A percentile compares a stretch with the other conserved stretches of the same genome.
phyloP scores from a whole-genome alignment of 1,284 basidiomycete species.

The Schizopora paradoxa region DNA sequence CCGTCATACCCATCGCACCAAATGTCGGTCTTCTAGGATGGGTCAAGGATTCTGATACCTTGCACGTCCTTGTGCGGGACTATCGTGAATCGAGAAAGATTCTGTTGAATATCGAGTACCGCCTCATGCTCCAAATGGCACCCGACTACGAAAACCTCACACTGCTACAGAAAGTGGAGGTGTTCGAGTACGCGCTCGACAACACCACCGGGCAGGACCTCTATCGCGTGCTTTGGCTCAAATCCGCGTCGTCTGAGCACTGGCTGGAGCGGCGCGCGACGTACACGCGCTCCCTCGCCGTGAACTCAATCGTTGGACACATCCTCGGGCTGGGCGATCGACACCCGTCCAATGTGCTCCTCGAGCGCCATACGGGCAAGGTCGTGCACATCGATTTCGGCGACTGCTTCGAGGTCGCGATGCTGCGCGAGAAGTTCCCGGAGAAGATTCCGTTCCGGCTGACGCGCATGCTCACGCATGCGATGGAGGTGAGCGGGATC shows the following conservation, averaged over 20 bases:
- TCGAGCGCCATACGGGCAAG: constrained; percentile 91
- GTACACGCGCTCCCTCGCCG: constrained; percentile 92
- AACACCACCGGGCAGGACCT: constrained; percentile 99
- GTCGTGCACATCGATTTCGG: constrained; percentile 98
- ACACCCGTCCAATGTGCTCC: constrained; percentile 93
- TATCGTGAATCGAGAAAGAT: constrained; percentile 95
- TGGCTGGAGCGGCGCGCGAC: constrained; percentile 98
- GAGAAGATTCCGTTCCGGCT: constrained; percentile 98
- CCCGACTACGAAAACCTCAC: constrained; percentile 97
- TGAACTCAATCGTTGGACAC: constrained; percentile 96
- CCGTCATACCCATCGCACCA: constrained; percentile 93
- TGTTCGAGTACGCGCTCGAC: constrained; percentile 98
- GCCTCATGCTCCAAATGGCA: constrained; percentile 98
- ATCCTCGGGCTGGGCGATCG: constrained; percentile 98
- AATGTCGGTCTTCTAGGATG: constrained; percentile 95
- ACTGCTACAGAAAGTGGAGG: constrained; percentile 96
- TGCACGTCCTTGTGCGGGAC: constrained; percentile 97
- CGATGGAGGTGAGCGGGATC: constrained; percentile 99
- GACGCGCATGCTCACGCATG: constrained; percentile 97
- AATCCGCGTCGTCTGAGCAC: constrained; percentile 91
- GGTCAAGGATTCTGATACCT: constrained; percentile 95
- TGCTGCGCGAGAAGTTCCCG: constrained; percentile 97
- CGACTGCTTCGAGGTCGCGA: constrained; percentile 91
- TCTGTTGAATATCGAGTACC: constrained; percentile 95
- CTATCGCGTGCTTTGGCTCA: constrained; percentile 98